These are phyloP conservation scores for Emergomyces pasteurianus DNA, from an alignment of 2,329 filamentous ascomycete genomes.

Conservation along the genomic window DNA sequence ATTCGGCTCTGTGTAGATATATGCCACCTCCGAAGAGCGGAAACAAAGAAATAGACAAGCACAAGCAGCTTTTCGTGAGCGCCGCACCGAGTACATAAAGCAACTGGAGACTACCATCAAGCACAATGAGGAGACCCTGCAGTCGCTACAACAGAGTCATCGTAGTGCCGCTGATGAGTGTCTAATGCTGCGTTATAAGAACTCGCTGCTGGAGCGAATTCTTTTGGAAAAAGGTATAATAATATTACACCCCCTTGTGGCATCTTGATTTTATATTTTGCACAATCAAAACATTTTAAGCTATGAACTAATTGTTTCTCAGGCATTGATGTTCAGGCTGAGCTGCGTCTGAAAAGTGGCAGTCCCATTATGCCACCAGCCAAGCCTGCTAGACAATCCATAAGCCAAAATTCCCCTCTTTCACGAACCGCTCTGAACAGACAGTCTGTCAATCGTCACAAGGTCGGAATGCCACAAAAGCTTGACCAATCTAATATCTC, in stretches of 20 bases:
- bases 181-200: constrained; percentile 96
- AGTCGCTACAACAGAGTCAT: constrained; percentile 86
- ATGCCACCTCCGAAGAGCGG: constrained; percentile 95
- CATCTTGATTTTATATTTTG: background rate
- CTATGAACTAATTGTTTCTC: constrained; percentile 2
- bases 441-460: constrained; percentile 60
- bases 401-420: constrained; percentile 61
- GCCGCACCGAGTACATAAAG: constrained; percentile 97
- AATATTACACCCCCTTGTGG: background rate
- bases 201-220: constrained; percentile 88
- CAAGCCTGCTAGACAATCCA: constrained; percentile 55
- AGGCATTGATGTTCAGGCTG: constrained; percentile 96
- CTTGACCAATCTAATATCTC: constrained; percentile 38
- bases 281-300: background rate
- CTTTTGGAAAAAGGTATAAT: constrained; percentile 79
- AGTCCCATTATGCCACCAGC: constrained; percentile 61
- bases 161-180: constrained; percentile 92
- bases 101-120: constrained; percentile 96
- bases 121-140: constrained; percentile 86
- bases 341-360: constrained; percentile 83
- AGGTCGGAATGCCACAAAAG: constrained; percentile 65
- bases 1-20: constrained; percentile 52
- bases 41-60: constrained; percentile 97
- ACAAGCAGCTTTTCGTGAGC: constrained; percentile 92
- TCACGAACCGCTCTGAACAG: constrained; percentile 72